phyloP scores from a whole-genome alignment of 306 rosid species.

The Pueraria montana region DNA sequence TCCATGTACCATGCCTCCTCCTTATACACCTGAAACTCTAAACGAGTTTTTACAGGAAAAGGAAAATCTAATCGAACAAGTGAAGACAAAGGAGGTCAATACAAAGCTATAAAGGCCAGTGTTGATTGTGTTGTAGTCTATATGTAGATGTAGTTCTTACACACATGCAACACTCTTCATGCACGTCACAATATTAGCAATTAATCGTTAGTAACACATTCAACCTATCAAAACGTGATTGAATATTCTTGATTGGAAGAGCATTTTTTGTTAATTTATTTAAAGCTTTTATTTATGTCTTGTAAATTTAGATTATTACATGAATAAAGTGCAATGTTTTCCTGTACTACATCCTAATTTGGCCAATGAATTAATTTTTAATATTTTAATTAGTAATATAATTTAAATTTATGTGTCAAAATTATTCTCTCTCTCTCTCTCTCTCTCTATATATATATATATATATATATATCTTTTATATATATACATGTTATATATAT shows the following conservation, averaged over 20 bases:
- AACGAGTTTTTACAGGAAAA: slow-evolving; percentile 14
- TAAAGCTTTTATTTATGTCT: not conserved
- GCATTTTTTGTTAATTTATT: not conserved
- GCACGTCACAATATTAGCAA: not conserved
- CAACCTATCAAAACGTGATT: not conserved
- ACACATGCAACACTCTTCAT: not conserved
- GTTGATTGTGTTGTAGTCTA: not conserved
- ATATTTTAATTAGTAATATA: too few relatives aligned
- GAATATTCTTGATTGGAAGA: not conserved
- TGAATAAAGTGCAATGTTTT: not conserved
- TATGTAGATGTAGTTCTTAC: not conserved
- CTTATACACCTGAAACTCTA: slow-evolving; percentile 46
- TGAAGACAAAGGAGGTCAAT: slow-evolving; percentile 7
- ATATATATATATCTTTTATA: too few relatives aligned
- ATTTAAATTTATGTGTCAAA: too few relatives aligned
- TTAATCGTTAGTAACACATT: not conserved
- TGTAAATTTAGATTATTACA: not conserved
- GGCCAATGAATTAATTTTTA: too few relatives aligned
- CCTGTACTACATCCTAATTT: not conserved
- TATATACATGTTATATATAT: too few relatives aligned
- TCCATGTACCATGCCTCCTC: slow-evolving; percentile 62
- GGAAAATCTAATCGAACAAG: slow-evolving; percentile 26
- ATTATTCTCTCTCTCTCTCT: too few relatives aligned
- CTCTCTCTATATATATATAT: too few relatives aligned
- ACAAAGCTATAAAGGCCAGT: not conserved